Evolutionary conservation across 2,329 filamentous ascomycete species (phyloP), one percentile per base, ranked within the genome.

Genomic region (Fusarium caatingaense): DNA sequence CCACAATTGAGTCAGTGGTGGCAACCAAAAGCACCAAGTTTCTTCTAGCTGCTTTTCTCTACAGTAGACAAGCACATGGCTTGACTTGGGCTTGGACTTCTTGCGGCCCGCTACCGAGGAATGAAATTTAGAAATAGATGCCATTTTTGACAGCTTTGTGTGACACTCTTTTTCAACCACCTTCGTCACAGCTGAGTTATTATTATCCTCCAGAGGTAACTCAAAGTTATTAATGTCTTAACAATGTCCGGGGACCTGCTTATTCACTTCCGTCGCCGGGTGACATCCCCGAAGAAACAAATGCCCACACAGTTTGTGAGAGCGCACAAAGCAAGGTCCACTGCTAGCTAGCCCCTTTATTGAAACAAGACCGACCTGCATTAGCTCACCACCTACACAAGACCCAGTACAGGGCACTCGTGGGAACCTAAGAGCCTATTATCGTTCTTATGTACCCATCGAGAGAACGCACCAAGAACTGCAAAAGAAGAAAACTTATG

Each of bases 311-410:
- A 50, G 28, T n/a, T 27, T 60, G 30, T 40, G 15, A 47, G 30
- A n/a, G 34, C 32, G 34, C 23, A 37, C 34, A 46, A 21, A 13
- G 18, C 32, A 55, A 56, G 55, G 18, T 42, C 51, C 41, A 64
- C 57, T 30, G 13, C 37, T 23, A 27, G n/a, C 20, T 55, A 56
- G 50, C 51, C 50, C 46, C 57, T 47, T 64, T 56, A 45, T 54
- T 73, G 70, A 73, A 74, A 73, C 70, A 72, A 63, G 51, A 13
- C 57, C 66, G 37, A 62, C 60, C 53, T 74, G 71, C 72, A 72
- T 74, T 74, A 74, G 68, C 44, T 46, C 23, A 45, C 28, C 44
- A 42, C 56, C 53, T 20, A 27, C 44, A 45, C 51, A 44, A 41
- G 51, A 32, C 25, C 34, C 34, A 37, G 34, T 37, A 21, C 53